Base-by-base conservation (phyloP, 1,284 basidiomycete genomes). In the Abortiporus biennis region DNA sequence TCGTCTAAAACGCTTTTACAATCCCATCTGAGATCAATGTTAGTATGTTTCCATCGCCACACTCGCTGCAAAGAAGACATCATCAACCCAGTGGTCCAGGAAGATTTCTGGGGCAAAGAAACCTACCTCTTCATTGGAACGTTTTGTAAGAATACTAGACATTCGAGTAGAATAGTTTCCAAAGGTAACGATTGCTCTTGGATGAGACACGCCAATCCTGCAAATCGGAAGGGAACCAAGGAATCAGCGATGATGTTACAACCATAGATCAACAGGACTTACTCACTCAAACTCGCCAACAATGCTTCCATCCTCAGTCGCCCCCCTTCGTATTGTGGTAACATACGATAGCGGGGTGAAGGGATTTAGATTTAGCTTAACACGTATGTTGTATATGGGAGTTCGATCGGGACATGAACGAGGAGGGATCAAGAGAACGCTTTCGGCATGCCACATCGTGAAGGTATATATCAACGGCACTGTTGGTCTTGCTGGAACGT, bases 221-320 rank as follows among this genome's bases (percentile, higher is more conserved):
- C 9, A 24, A 9, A 13, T 29, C n/a, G n/a, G n/a, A n/a, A n/a
- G n/a, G n/a, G n/a, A n/a, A n/a, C n/a, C 36, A 41, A n/a, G 32
- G 29, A 16, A 16, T 19, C 17, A 16, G 19, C 19, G 38, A 37
- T 2, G 21, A 12, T 6, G 29, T 35, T 27, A 12, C 15, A 19
- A 29, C 32, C 21, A 27, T 17, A 12, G 13, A 34, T 8, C 36
- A 32, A 20, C 36, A 15, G 36, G 19, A 39, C 32, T 16, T n/a
- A 59, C 68, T 49, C 48, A 73, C 69, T 67, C 63, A 43, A 72
- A 73, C 35, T 67, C 63, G 9, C 66, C 69, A n/a, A 72, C 60
- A 12, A 69, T 46, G 6, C 59, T 53, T 4, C 63, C 64, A 3
- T 60, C 48, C 1, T 48, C 44, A 17, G 52, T 53, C 11, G 53